These are phyloP conservation scores for Clathrus columnatus DNA, from an alignment of 768 basidiomycete species.

Conservation along the genomic window DNA sequence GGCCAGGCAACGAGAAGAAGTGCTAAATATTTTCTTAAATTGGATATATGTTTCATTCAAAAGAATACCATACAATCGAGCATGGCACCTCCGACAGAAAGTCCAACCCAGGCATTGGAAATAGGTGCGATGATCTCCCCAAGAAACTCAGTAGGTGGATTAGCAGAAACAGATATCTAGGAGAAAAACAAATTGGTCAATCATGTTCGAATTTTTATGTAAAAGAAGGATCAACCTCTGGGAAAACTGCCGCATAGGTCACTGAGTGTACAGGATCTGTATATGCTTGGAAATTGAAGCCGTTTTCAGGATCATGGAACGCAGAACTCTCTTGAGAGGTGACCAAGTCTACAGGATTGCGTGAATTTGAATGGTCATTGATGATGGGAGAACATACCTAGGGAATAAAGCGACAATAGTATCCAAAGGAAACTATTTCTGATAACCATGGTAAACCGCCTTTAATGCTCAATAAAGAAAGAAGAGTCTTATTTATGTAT, in stretches of 20 bases:
- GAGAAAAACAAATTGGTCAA: neutral
- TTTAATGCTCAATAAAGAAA: neutral
- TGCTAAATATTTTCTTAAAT: constrained; percentile 1
- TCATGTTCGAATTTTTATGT: too few species aligned
- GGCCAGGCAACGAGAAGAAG: constrained; percentile 56
- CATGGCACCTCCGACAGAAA: neutral
- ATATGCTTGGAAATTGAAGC: constrained; percentile 40
- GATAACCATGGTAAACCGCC: neutral
- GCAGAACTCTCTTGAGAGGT: constrained; percentile 7
- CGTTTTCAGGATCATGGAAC: constrained; percentile 37
- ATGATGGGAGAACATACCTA: neutral
- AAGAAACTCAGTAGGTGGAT: constrained; percentile 45
- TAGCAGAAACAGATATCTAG: constrained; percentile 26
- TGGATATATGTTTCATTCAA: neutral
- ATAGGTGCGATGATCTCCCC: constrained; percentile 54
- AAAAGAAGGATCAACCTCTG: too few species aligned
- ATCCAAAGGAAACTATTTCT: neutral
- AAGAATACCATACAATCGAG: neutral
- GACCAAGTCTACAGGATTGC: neutral
- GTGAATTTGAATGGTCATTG: neutral
- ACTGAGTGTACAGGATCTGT: constrained; percentile 26
- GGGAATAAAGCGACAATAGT: neutral
- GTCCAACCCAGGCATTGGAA: constrained; percentile 38
- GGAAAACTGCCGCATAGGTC: constrained; percentile 43
- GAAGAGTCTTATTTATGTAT: neutral